A percentile compares a stretch with the other conserved stretches of the same genome.
These are phyloP conservation scores for Perkinsus marinus DNA, from an alignment of 169 alveolate species.

Conservation along the genomic window DNA sequence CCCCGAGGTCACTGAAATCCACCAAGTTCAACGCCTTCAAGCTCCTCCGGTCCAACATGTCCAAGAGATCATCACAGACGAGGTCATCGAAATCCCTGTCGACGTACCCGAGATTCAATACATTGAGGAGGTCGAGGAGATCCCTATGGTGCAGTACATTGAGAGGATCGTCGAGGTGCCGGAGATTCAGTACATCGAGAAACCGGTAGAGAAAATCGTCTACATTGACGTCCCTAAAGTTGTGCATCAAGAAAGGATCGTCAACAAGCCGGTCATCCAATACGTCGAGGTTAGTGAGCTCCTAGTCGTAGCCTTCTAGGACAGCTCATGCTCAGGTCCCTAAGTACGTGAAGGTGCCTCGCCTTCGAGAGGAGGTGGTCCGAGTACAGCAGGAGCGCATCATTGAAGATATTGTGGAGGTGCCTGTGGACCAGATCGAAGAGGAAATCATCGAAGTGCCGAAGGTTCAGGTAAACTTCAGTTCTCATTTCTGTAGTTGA, in stretches of 20 bases:
- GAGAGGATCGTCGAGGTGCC: constrained; percentile 62
- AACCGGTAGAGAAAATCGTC: constrained; percentile 49
- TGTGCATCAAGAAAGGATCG: background rate
- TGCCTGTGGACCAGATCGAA: too few relatives aligned
- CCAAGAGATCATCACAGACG: background rate
- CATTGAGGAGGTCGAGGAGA: background rate
- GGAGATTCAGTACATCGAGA: constrained; percentile 30
- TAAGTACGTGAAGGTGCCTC: background rate
- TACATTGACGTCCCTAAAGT: constrained; percentile 45
- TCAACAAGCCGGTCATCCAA: background rate
- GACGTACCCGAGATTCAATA: background rate
- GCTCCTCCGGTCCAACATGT: background rate
- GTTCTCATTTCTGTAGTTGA: too few relatives aligned
- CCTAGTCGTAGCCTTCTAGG: background rate
- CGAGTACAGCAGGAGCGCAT: background rate
- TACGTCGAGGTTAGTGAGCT: background rate
- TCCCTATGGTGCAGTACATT: background rate
- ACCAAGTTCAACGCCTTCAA: background rate
- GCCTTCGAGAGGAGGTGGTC: background rate
- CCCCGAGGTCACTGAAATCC: background rate
- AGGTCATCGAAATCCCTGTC: background rate
- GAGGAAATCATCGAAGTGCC: background rate
- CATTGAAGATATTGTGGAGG: background rate
- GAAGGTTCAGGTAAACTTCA: too few relatives aligned
- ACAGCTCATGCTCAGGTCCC: too few relatives aligned